Evolutionary conservation across 2,329 filamentous ascomycete species (phyloP).

Genomic region (Stachybotrys chartarum): DNA sequence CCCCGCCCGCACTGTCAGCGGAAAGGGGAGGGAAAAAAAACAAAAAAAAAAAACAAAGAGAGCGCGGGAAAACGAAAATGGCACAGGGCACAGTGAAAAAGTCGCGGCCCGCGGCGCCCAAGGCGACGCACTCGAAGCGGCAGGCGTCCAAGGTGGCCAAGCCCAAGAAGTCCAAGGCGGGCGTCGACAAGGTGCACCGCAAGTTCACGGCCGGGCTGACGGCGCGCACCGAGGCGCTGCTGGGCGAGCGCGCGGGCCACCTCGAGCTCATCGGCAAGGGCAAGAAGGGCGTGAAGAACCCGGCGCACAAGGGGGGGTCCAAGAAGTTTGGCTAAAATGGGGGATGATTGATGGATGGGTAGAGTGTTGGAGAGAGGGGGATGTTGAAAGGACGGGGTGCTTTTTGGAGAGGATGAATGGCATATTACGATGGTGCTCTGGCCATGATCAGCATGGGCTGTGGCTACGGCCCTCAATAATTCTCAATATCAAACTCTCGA

Average conservation of each 20-base stretch:
- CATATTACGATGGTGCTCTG: too few species aligned
- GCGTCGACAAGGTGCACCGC: constrained; percentile 45
- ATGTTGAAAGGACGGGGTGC: neutral
- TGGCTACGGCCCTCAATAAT: constrained; percentile 1
- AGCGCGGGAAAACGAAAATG: constrained; percentile 26
- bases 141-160: constrained; percentile 41
- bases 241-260: constrained; percentile 53
- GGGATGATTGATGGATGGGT: neutral
- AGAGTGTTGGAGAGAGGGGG: neutral
- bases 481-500: constrained; percentile 17
- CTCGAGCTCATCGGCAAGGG: constrained; percentile 52
- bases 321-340: constrained; percentile 46
- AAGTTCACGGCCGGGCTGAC: constrained; percentile 49
- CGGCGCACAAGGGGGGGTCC: constrained; percentile 38
- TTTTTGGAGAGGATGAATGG: too few species aligned
- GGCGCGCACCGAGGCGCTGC: constrained; percentile 47
- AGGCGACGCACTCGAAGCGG: constrained; percentile 32
- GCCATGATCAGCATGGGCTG: neutral
- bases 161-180: constrained; percentile 36
- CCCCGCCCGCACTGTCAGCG: too few species aligned
- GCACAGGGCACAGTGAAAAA: constrained; percentile 49
- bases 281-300: constrained; percentile 37
- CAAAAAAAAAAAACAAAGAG: neutral
- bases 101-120: constrained; percentile 30
- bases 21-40: neutral